Conservation (phyloP, 176 grass and related monocot species). For the Avena insularis region DNA sequence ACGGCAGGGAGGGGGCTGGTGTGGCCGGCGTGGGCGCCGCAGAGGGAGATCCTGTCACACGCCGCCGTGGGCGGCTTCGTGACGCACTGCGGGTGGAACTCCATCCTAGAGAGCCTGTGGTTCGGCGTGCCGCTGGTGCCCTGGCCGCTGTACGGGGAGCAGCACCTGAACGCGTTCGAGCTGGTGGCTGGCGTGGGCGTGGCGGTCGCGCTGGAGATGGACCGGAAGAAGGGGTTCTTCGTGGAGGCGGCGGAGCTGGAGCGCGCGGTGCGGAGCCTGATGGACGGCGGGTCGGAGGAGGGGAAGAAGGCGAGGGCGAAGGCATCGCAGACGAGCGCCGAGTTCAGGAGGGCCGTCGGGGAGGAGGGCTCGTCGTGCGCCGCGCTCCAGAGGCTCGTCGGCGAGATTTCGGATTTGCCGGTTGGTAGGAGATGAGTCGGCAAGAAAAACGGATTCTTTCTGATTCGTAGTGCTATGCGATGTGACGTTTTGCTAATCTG, state of each 20-base stretch:
- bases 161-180: slow-evolving; percentile 52
- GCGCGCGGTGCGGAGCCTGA: slow-evolving; percentile 40
- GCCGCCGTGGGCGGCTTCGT: slow-evolving; percentile 36
- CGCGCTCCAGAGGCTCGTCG: background rate
- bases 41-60: slow-evolving; percentile 15
- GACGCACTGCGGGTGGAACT: slow-evolving; percentile 65
- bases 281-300: slow-evolving; percentile 30
- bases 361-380: slow-evolving; percentile 12
- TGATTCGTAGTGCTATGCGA: no score
- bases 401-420: background rate
- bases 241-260: slow-evolving; percentile 43
- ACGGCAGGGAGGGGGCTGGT: background rate
- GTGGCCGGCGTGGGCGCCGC: slow-evolving; percentile 21
- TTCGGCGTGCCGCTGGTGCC: slow-evolving; percentile 26
- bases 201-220: background rate
- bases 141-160: slow-evolving; percentile 36
- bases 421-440: background rate
- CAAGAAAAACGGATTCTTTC: background rate
- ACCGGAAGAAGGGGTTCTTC: background rate
- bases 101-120: slow-evolving; percentile 44
- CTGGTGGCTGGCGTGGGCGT: slow-evolving; percentile 32
- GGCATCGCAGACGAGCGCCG: slow-evolving; percentile 1
- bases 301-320: slow-evolving; percentile 40
- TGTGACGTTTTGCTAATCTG: no score
- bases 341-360: slow-evolving; percentile 10